Conservation (phyloP, 352 stramenopile genomes). For the Phytopythium aichiense region DNA sequence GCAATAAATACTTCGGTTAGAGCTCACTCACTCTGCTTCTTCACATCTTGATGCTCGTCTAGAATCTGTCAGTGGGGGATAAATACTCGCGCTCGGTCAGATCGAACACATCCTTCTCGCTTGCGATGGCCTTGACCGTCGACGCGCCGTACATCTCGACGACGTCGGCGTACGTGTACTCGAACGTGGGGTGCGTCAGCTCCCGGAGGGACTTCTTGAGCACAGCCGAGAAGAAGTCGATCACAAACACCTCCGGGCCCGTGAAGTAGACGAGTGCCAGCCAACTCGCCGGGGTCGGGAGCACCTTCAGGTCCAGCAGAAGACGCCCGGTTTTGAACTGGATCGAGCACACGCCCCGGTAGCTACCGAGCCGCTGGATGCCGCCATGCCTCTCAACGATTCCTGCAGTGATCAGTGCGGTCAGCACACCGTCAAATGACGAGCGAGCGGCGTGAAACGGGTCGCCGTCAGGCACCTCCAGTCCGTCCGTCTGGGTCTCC, state of each 20-base stretch:
- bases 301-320: slow-evolving; percentile 73
- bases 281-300: slow-evolving; percentile 48
- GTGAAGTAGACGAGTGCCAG: slow-evolving; percentile 77
- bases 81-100: slow-evolving; percentile 44
- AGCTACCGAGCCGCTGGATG: background rate
- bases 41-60: background rate
- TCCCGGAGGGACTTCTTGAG: slow-evolving; percentile 41
- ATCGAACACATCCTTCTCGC: slow-evolving; percentile 63
- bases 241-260: slow-evolving; percentile 49
- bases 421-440: slow-evolving; percentile 31
- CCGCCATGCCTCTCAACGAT: slow-evolving; percentile 20
- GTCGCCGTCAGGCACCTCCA: background rate
- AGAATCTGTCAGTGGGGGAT: slow-evolving; percentile 32
- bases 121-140: slow-evolving; percentile 30
- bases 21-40: background rate
- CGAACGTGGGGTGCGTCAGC: slow-evolving; percentile 48
- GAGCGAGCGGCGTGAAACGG: background rate
- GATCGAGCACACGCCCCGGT: slow-evolving; percentile 48
- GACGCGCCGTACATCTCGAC: slow-evolving; percentile 26
- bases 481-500: background rate
- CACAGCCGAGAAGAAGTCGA: slow-evolving; percentile 38
- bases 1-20: slow-evolving; percentile 23
- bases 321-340: slow-evolving; percentile 51
- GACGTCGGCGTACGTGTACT: slow-evolving; percentile 38
- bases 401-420: slow-evolving; percentile 30